Evolutionary conservation across 495 filamentous ascomycete species (phyloP).

Genomic region (Aspergillus panamensis): DNA sequence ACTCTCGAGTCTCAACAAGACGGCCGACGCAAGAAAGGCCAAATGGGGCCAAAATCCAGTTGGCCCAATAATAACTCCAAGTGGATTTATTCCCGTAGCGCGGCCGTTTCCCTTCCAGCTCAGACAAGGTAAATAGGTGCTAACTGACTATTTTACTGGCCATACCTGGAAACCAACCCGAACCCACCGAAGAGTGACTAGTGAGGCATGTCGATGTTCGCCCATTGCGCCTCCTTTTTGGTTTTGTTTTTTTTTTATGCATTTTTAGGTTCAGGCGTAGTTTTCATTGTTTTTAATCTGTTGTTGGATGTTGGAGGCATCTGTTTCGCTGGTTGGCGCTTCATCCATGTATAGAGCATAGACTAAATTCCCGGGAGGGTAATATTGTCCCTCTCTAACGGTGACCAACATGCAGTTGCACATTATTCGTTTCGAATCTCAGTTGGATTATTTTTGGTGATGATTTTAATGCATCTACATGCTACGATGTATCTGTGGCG

Average conservation of each 20-base stretch:
- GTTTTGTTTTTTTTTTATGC: not conserved
- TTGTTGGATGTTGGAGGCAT: conserved; percentile 4
- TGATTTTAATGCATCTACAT: too few relatives aligned
- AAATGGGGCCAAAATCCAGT: conserved; percentile 4
- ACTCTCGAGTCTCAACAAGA: not conserved
- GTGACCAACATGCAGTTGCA: too few relatives aligned
- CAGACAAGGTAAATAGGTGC: conserved; percentile 8
- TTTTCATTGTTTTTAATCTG: not conserved
- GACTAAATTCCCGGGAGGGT: not conserved
- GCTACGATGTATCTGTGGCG: too few relatives aligned
- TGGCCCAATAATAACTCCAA: conserved; percentile 10
- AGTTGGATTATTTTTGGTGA: too few relatives aligned
- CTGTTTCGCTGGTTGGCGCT: not conserved
- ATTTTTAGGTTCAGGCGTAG: not conserved
- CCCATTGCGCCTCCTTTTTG: not conserved
- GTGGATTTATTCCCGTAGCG: conserved; percentile 13
- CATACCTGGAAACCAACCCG: conserved; percentile 6
- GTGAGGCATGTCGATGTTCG: not conserved
- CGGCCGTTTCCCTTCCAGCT: not conserved
- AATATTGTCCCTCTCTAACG: not conserved
- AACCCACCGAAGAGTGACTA: not conserved
- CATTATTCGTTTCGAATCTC: too few relatives aligned
- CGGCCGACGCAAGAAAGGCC: not conserved
- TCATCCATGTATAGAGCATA: too few relatives aligned
- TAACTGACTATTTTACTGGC: not conserved